phyloP scores from a whole-genome alignment of 2,329 filamentous ascomycete species.

The Neocucurbitaria cava region DNA sequence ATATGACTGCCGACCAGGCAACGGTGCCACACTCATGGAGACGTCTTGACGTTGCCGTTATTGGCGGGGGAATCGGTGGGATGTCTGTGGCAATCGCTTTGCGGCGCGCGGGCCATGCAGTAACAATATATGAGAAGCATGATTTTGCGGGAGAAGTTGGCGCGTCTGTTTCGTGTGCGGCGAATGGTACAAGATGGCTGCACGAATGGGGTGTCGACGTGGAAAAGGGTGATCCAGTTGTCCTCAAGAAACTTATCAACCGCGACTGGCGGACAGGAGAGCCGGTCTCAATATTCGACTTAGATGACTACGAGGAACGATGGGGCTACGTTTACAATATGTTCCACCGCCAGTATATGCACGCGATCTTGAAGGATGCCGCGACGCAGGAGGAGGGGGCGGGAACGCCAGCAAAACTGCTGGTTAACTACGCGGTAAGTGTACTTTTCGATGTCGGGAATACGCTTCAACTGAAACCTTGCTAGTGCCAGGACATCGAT shows the following conservation, averaged over 20 bases:
- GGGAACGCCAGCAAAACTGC: slow-evolving; percentile 61
- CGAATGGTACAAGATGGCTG: slow-evolving; percentile 74
- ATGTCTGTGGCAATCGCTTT: slow-evolving; percentile 60
- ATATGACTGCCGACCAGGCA: no score
- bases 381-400: slow-evolving; percentile 63
- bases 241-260: slow-evolving; percentile 71
- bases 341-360: slow-evolving; percentile 75
- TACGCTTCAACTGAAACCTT: neutral
- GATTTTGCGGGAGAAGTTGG: slow-evolving; percentile 74
- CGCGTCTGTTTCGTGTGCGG: slow-evolving; percentile 60
- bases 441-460: no score
- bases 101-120: slow-evolving; percentile 60
- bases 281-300: slow-evolving; percentile 67
- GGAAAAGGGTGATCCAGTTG: slow-evolving; percentile 68
- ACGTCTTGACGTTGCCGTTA: neutral
- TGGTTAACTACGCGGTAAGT: slow-evolving; percentile 61
- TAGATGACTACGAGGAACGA: slow-evolving; percentile 69
- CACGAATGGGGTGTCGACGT: slow-evolving; percentile 73
- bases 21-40: no score
- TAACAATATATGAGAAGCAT: slow-evolving; percentile 70
- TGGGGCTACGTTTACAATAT: slow-evolving; percentile 71
- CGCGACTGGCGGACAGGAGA: slow-evolving; percentile 74
- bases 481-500: slow-evolving; percentile 61
- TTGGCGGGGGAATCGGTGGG: slow-evolving; percentile 62
- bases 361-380: slow-evolving; percentile 68